Evolutionary conservation across 345 rosid genomes (phyloP), one percentile per base, ranked within the genome.

Genomic region (Garcia nutans): DNA sequence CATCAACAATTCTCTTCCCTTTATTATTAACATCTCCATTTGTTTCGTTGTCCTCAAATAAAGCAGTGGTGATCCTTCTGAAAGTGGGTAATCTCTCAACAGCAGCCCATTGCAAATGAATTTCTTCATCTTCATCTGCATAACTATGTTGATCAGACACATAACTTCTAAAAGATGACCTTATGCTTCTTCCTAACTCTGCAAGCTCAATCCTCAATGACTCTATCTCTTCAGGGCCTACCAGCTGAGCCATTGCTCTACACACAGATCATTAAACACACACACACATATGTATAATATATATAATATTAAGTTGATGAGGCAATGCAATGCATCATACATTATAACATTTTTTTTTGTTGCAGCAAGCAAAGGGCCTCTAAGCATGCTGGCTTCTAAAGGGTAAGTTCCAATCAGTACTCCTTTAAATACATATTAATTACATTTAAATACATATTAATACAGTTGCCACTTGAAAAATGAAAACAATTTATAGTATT

Each of bases 71-170:
- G 56, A 93, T 59, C 62, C 97, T 86, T 59, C 86, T 82, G n/a
- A 71, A 74, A 60, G 97, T 88, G 1, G 98, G 97, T 8, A 93
- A 76, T 65, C 90, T 90, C 85, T 93, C 89, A 56, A 93, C 78
- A 33, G 81, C 87, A 76, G 86, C 90, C 97, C 95, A 93, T 67
- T 89, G 88, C 56, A 77, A 77, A 60, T 82, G 82, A 77, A 81
- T 26, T 67, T 85, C 90, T 64, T 81, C 83, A 45, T 3, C 49
- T 77, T 83, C 89, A 52, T 80, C 82, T 9, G 62, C 70, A 63
- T 63, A 33, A 9, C 57, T 33, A 20, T 13, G 50, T 6, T 63
- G 70, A 2, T 81, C 66, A 19, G 23, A 84, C 82, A 78, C 93
- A 86, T 0, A 86, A 86, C 61, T 79, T 77, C 83, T 76, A 65